Evolutionary conservation across 192 early-diverging fungal genomes (phyloP), one percentile per base, ranked within the genome.

Genomic region (Cladochytrium replicatum): DNA sequence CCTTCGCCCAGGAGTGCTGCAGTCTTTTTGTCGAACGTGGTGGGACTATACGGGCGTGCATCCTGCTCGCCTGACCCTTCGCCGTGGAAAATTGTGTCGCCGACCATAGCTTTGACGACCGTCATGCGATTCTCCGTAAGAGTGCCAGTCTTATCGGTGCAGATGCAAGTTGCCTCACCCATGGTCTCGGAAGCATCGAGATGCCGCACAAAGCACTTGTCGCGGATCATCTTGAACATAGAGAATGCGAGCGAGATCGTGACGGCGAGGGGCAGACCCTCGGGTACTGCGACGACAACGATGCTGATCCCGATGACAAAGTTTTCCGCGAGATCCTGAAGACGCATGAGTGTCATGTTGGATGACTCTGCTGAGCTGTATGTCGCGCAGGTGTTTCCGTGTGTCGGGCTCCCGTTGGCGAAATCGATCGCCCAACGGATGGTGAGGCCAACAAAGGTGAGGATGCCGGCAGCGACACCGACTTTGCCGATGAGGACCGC

Each of bases 211-310:
- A 79, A 79, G 53, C 77, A 79, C n/a, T 72, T 72, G 50, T 79
- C 77, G 32, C 64, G 44, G 34, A 79, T 79, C 77, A 79, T 79
- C 46, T 77, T 77, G 62, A 79, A 79, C 77, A 79, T 79, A 45
- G 67, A 70, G 45, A 76, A 71, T 25, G 77, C 69, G 2, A 79
- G 55, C 15, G 73, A 69, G 30, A 79, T 68, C 11, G 77, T 79
- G 22, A 79, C 77, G n/a, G 77, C 77, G n/a, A 79, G 66, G 9
- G 77, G 77, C 0, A 79, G 52, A 48, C 77, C 77, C 57, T 79
- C 77, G n/a, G 77, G 77, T 2, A 79, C 77, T 25, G 77, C 77
- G 11, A 79, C 77, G 26, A 79, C 77, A 19, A 79, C 64, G n/a
- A 79, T 59, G 13, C 73, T 79, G 48, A 79, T 69, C 13, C 67